Conservation (phyloP, 2,329 filamentous ascomycete species). For the Podosphaera fusca region DNA sequence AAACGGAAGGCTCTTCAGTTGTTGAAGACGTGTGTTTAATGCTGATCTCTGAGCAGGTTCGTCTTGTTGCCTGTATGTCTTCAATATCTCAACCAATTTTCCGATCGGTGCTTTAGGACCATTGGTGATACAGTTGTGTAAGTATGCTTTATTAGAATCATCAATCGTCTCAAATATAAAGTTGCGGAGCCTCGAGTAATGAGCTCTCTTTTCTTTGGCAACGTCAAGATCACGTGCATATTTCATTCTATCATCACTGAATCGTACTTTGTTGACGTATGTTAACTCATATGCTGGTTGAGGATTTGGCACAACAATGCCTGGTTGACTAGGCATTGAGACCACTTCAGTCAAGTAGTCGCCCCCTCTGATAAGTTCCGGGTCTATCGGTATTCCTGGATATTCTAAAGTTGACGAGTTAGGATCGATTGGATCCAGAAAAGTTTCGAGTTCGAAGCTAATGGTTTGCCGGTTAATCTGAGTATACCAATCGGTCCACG, state of each 20-base stretch:
- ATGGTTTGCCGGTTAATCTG: neutral
- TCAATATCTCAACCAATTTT: neutral
- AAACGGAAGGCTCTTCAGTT: neutral
- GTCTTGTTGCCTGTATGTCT: neutral
- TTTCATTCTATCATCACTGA: neutral
- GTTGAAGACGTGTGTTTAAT: neutral
- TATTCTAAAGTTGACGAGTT: neutral
- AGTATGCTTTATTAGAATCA: neutral
- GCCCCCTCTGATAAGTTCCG: too few relatives aligned
- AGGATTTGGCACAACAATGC: too few relatives aligned
- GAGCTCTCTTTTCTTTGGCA: neutral
- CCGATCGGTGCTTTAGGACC: neutral
- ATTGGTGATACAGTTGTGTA: neutral
- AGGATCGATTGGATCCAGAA: neutral
- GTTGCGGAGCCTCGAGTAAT: neutral
- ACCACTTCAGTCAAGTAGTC: too few relatives aligned
- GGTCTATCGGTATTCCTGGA: too few relatives aligned
- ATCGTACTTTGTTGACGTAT: neutral
- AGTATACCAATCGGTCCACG: neutral
- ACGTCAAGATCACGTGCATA: neutral
- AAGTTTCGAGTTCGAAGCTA: neutral
- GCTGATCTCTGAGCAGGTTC: neutral
- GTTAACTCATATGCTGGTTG: neutral
- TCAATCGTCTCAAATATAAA: neutral
- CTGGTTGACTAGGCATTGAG: too few relatives aligned